Conservation (phyloP, 768 basidiomycete species). For the Kockovaella imperatae region DNA sequence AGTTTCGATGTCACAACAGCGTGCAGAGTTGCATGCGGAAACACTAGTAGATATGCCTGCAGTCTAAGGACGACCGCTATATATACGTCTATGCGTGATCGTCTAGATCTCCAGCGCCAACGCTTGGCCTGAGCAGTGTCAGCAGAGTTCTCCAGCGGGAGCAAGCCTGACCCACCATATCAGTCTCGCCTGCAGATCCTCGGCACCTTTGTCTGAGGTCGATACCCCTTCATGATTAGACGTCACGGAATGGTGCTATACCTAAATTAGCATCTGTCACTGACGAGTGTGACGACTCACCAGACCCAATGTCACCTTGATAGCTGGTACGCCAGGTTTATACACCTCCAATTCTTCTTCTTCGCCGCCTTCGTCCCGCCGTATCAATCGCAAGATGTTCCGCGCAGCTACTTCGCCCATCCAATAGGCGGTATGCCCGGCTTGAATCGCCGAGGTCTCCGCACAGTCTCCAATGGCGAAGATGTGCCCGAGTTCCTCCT, state of each 20-base stretch:
- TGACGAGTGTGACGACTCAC: conserved; percentile 14
- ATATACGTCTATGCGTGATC: too few species aligned
- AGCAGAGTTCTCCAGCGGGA: neutral
- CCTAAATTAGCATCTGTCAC: neutral
- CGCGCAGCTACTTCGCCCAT: conserved; percentile 42
- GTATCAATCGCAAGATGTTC: conserved; percentile 37
- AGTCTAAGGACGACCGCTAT: too few species aligned
- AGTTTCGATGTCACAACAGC: too few species aligned
- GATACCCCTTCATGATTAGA: conserved; percentile 23
- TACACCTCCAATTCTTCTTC: conserved; percentile 32
- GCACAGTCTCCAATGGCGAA: conserved; percentile 45
- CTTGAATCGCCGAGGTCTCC: conserved; percentile 42
- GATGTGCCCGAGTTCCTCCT: conserved; percentile 16
- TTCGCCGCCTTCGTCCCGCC: conserved; percentile 1
- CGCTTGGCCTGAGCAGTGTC: too few species aligned
- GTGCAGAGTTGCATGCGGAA: too few species aligned
- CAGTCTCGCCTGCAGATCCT: conserved; percentile 30
- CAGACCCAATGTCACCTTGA: conserved; percentile 40
- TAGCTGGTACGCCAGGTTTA: conserved; percentile 30
- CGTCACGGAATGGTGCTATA: conserved; percentile 19
- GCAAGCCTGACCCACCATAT: conserved; percentile 27
- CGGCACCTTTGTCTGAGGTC: conserved; percentile 23
- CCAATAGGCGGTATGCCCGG: conserved; percentile 45
- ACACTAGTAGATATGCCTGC: too few species aligned
- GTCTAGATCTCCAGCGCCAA: too few species aligned